Conservation (phyloP, 768 basidiomycete genomes). For the Sporobolomyces phaffii region DNA sequence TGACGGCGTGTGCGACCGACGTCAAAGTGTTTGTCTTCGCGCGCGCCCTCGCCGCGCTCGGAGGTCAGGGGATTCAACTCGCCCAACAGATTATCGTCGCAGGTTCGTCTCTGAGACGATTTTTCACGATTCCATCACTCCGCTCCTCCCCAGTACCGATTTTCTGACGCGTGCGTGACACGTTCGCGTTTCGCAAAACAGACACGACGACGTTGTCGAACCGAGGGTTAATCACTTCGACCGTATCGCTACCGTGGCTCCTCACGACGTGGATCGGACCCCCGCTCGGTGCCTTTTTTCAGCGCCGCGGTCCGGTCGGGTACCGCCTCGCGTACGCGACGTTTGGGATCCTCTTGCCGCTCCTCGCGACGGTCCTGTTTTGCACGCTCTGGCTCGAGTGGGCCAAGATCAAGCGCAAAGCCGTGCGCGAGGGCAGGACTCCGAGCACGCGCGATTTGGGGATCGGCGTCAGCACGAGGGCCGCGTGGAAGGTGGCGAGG, state of each 20-base stretch:
- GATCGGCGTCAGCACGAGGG: slow-evolving; percentile 23
- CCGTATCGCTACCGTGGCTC: slow-evolving; percentile 42
- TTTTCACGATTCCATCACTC: no score
- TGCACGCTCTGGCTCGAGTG: slow-evolving; percentile 28
- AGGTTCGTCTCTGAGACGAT: no score
- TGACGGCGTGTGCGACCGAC: slow-evolving; percentile 31
- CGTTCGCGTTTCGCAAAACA: not conserved
- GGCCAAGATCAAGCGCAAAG: slow-evolving; percentile 20
- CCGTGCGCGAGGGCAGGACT: slow-evolving; percentile 12
- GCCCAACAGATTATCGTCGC: slow-evolving; percentile 42
- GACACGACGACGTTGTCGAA: slow-evolving; percentile 41
- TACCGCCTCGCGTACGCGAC: slow-evolving; percentile 40
- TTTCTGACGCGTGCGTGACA: not conserved
- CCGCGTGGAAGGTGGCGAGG: slow-evolving; percentile 13
- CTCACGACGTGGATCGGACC: slow-evolving; percentile 42
- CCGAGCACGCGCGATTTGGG: slow-evolving; percentile 22
- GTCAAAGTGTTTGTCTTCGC: slow-evolving; percentile 27
- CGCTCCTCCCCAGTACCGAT: no score
- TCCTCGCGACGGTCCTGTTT: slow-evolving; percentile 33
- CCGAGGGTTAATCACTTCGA: slow-evolving; percentile 40
- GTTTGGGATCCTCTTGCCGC: slow-evolving; percentile 40
- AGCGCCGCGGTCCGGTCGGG: slow-evolving; percentile 33
- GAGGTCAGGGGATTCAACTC: slow-evolving; percentile 41
- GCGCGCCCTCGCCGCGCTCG: slow-evolving; percentile 30
- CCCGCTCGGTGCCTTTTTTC: slow-evolving; percentile 33